Conservation (phyloP, 2,329 filamentous ascomycete genomes). For the Fusarium stilboides region DNA sequence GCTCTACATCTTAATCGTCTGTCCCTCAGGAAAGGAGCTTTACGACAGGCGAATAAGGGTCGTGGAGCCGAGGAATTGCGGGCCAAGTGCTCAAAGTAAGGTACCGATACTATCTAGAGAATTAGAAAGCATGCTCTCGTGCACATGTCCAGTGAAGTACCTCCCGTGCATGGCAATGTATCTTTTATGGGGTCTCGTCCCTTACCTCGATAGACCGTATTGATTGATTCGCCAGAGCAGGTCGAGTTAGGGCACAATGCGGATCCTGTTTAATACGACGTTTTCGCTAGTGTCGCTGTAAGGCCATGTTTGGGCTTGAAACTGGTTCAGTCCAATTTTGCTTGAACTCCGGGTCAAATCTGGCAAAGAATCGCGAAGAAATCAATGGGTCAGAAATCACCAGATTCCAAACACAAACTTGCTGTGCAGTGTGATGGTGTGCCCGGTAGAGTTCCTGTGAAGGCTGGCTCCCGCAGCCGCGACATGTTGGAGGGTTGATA, state of each 20-base stretch:
- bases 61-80: constrained; percentile 16
- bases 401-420: constrained; percentile 30
- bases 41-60: constrained; percentile 26
- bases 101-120: constrained; percentile 42
- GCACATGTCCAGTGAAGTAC: constrained; percentile 34
- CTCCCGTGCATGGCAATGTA: constrained; percentile 27
- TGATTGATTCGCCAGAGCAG: constrained; percentile 41
- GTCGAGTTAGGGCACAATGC: constrained; percentile 34
- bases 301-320: constrained; percentile 40
- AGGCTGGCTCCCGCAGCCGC: constrained; percentile 27
- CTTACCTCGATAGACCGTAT: constrained; percentile 29
- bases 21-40: constrained; percentile 9
- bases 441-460: constrained; percentile 25
- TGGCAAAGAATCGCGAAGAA: constrained; percentile 9
- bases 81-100: constrained; percentile 35
- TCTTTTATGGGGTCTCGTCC: constrained; percentile 26
- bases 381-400: constrained; percentile 15
- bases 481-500: constrained; percentile 45
- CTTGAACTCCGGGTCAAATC: constrained; percentile 9
- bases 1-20: constrained; percentile 19
- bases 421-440: constrained; percentile 21
- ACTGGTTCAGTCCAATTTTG: constrained; percentile 22
- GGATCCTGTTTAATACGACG: constrained; percentile 45
- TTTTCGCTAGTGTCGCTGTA: constrained; percentile 40
- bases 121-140: constrained; percentile 12